Conservation (phyloP, 306 rosid species). For the Trifolium repens region DNA sequence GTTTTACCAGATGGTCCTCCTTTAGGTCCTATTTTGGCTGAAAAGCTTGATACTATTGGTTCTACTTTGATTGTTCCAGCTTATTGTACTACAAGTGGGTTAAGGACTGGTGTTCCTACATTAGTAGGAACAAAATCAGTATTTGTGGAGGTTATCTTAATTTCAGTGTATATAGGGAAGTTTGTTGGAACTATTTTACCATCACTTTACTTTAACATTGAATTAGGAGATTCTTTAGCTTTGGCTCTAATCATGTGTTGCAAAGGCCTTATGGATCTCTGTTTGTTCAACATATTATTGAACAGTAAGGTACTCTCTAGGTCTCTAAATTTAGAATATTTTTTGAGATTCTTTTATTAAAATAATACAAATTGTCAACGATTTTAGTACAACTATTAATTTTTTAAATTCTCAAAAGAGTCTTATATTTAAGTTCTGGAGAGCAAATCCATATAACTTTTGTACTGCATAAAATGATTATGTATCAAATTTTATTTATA, state of each 20-base stretch:
- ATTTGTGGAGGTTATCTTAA: neutral
- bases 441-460: no score
- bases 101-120: conserved; percentile 14
- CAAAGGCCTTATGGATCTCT: conserved; percentile 43
- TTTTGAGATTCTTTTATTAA: neutral
- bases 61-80: conserved; percentile 42
- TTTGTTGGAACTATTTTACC: conserved; percentile 38
- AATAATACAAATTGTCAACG: no score
- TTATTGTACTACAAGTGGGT: conserved; percentile 36
- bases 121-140: neutral
- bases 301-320: conserved; percentile 21
- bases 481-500: no score
- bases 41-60: conserved; percentile 39
- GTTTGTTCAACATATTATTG: neutral
- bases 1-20: conserved; percentile 42
- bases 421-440: no score
- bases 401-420: no score
- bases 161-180: conserved; percentile 33
- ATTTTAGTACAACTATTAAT: no score
- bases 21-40: conserved; percentile 37
- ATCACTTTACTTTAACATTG: conserved; percentile 37
- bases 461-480: no score
- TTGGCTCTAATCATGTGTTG: conserved; percentile 48
- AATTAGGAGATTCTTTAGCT: conserved; percentile 39
- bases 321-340: neutral